Conservation (phyloP, 2,329 filamentous ascomycete species). For the Epichloe bromicola region DNA sequence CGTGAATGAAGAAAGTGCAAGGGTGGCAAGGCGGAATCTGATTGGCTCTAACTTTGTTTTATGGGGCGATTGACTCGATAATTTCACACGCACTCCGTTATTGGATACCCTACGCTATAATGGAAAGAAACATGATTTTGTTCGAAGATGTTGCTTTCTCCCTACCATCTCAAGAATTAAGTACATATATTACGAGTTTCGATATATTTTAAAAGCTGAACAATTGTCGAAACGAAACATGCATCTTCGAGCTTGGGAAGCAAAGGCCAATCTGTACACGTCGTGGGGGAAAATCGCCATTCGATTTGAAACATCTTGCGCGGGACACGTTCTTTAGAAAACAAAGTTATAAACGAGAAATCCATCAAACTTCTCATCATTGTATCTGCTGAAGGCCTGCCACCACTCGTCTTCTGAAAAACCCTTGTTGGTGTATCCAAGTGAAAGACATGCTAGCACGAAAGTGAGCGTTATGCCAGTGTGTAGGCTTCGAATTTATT, state of each 20-base stretch:
- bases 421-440: background rate
- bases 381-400: background rate
- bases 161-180: too few species aligned
- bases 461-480: conserved; percentile 1
- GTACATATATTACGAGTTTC: too few species aligned
- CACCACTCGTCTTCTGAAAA: background rate
- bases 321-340: background rate
- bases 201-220: too few species aligned
- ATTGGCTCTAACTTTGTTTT: background rate
- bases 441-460: background rate
- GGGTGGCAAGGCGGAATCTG: background rate
- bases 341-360: background rate
- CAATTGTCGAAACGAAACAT: too few species aligned
- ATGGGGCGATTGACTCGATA: too few species aligned
- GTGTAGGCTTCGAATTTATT: background rate
- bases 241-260: too few species aligned
- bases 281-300: background rate
- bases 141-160: too few species aligned
- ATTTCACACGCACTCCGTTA: too few species aligned
- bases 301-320: background rate
- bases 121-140: too few species aligned
- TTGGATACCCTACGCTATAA: too few species aligned
- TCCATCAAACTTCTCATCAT: background rate
- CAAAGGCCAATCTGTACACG: background rate
- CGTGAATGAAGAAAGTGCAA: background rate